Base-by-base conservation (phyloP, 2,329 filamentous ascomycete genomes). In the Verticillium alfalfae region DNA sequence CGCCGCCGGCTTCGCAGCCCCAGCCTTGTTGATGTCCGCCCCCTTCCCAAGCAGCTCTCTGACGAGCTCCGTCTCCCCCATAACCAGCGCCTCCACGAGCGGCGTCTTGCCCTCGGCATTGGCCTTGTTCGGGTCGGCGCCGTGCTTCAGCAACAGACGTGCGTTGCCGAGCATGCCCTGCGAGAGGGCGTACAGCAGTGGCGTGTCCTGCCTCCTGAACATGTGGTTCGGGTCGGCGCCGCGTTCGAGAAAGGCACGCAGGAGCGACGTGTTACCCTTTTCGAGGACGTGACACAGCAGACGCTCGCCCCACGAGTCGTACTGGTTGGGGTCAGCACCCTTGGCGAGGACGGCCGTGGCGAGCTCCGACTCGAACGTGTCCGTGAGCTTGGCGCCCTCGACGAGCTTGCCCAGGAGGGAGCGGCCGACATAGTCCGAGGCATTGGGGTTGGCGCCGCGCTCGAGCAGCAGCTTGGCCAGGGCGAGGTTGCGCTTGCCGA, bases 131-230 rank as follows among this genome's bases (percentile, higher is more conserved):
- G 70, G 62, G 41, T 76, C 69, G 0, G 73, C 73, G 5, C 74
- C 75, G 26, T 71, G 64, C 41, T 70, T 64, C 0, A 77, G 63
- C 12, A 77, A 66, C 12, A 69, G 56, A 52, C 63, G 65, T 0
- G 62, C 69, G 22, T 70, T 67, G 2, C 71, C 72, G 4, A 38
- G 41, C 34, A 41, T 65, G 1, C 66, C 67, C 0, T 65, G 63
- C 10, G 71, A 68, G 2, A 76, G 67, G 6, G 72, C 70, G 31
- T 75, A 69, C 1, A 72, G 63, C 0, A 76, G 66, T 8, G 71
- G 64, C 0, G 73, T 73, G 5, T 63, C 65, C 5, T 64, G 18
- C 7, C 8, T 54, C 34, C 59, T 57, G 49, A 66, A 37, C 26
- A 39, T 54, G 49, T 62, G 58, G 39, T 67, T 67, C 12, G 63